Evolutionary conservation across 768 basidiomycete species (phyloP).

Genomic region (Lactifluus echinatus): DNA sequence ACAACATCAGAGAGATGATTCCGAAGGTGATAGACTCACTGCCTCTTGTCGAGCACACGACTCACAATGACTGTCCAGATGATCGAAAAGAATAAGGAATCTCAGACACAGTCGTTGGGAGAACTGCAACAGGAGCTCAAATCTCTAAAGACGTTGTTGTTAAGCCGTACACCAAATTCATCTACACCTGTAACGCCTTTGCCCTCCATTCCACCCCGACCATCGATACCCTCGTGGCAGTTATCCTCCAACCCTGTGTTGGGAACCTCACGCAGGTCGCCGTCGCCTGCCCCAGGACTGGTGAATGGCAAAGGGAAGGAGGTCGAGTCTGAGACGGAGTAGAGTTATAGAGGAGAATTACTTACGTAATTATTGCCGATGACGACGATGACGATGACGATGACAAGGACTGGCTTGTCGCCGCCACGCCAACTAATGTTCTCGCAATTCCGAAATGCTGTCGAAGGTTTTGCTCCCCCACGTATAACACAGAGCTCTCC

Average conservation of each 20-base stretch:
- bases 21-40: slow-evolving; percentile 61
- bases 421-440: slow-evolving; percentile 42
- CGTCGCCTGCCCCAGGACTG: slow-evolving; percentile 18
- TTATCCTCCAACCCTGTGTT: slow-evolving; percentile 28
- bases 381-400: too few relatives aligned
- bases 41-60: slow-evolving; percentile 1
- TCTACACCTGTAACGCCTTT: slow-evolving; percentile 44
- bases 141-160: slow-evolving; percentile 82
- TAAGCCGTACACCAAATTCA: slow-evolving; percentile 55
- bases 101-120: slow-evolving; percentile 69
- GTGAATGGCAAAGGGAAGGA: slow-evolving; percentile 56
- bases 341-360: neutral
- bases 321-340: slow-evolving; percentile 18
- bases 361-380: neutral
- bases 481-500: slow-evolving; percentile 30
- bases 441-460: slow-evolving; percentile 61
- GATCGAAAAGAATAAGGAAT: slow-evolving; percentile 88
- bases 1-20: slow-evolving; percentile 82
- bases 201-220: slow-evolving; percentile 45
- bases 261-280: slow-evolving; percentile 13
- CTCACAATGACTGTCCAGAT: slow-evolving; percentile 46
- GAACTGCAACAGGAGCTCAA: slow-evolving; percentile 93
- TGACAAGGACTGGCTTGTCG: neutral
- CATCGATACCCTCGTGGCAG: slow-evolving; percentile 89
- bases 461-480: slow-evolving; percentile 57